A percentile compares a stretch with the other conserved stretches of the same genome.
Conservation (phyloP, 1,284 basidiomycete genomes). For the Ganoderma multipileum region DNA sequence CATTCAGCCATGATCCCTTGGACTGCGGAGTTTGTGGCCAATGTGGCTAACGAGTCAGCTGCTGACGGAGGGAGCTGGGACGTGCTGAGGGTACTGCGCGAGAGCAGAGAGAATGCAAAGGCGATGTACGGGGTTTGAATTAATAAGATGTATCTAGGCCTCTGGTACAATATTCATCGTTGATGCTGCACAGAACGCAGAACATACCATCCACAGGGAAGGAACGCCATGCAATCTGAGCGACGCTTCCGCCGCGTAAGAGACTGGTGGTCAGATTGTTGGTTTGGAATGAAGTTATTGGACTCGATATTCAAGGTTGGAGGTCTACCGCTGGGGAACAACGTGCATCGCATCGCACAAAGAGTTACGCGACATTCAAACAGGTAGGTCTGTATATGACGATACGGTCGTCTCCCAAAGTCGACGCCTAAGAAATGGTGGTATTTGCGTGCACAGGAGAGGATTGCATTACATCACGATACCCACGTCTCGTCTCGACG, state of each 20-base stretch:
- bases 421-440: neutral
- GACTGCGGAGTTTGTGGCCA: conserved; percentile 78
- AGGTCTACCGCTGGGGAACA: too few relatives aligned
- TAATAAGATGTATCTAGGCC: neutral
- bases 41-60: conserved; percentile 48
- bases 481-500: neutral
- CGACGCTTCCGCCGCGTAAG: neutral
- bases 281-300: neutral
- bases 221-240: neutral
- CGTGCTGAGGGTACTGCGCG: conserved; percentile 61
- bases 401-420: neutral
- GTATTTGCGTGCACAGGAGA: neutral
- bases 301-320: neutral
- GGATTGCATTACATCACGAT: neutral
- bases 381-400: too few relatives aligned
- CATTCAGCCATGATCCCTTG: conserved; percentile 85
- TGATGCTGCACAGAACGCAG: neutral
- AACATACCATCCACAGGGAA: neutral
- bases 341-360: too few relatives aligned
- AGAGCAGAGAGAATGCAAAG: conserved; percentile 70
- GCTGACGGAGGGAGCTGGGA: conserved; percentile 48
- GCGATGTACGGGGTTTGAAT: conserved; percentile 65
- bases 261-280: neutral
- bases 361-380: too few relatives aligned
- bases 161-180: neutral